Percentiles rank a stretch among this genome's conserved stretches.
These are phyloP conservation scores for Nadsonia starkeyi-henricii DNA, from an alignment of 1,139 yeast species.

Conservation along the genomic window DNA sequence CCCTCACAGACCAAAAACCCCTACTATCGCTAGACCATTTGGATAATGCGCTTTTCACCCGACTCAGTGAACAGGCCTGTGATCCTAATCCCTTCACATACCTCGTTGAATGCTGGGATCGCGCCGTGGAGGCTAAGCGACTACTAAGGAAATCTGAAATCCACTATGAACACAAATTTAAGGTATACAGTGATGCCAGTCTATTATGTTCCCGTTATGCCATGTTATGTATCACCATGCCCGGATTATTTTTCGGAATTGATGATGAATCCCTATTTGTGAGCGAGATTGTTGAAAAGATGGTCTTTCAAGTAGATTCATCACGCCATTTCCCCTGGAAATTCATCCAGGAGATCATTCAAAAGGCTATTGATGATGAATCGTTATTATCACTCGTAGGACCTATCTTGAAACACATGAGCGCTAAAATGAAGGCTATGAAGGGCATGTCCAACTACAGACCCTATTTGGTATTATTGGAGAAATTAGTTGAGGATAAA, in stretches of 20 bases:
- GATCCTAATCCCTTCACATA: slow-evolving; percentile 15
- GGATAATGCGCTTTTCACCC: slow-evolving; percentile 19
- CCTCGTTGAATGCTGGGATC: slow-evolving; percentile 14
- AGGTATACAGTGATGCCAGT: slow-evolving; percentile 10
- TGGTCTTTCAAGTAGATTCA: slow-evolving; percentile 11
- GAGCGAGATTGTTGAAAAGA: slow-evolving; percentile 11
- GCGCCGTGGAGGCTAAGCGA: slow-evolving; percentile 10
- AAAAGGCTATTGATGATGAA: slow-evolving; percentile 53
- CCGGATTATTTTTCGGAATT: slow-evolving; percentile 8
- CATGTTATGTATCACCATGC: slow-evolving; percentile 8
- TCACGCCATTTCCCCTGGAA: slow-evolving; percentile 25
- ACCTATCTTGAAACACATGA: slow-evolving; percentile 24
- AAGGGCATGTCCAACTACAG: slow-evolving; percentile 28
- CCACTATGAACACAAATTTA: slow-evolving; percentile 8
- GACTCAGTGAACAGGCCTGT: slow-evolving; percentile 16
- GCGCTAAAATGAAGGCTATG: slow-evolving; percentile 11
- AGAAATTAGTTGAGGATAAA: slow-evolving; percentile 46
- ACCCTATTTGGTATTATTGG: slow-evolving; percentile 40
- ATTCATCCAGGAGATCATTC: slow-evolving; percentile 44
- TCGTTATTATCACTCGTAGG: slow-evolving; percentile 45
- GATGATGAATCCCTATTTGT: slow-evolving; percentile 3
- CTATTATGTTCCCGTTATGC: slow-evolving; percentile 8
- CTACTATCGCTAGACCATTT: slow-evolving; percentile 7
- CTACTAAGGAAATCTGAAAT: slow-evolving; percentile 7
- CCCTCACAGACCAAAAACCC: not conserved